Percentiles rank a stretch among this genome's conserved stretches.
phyloP scores from a whole-genome alignment of 1,284 basidiomycete genomes.

The Boletellus deceptivus region DNA sequence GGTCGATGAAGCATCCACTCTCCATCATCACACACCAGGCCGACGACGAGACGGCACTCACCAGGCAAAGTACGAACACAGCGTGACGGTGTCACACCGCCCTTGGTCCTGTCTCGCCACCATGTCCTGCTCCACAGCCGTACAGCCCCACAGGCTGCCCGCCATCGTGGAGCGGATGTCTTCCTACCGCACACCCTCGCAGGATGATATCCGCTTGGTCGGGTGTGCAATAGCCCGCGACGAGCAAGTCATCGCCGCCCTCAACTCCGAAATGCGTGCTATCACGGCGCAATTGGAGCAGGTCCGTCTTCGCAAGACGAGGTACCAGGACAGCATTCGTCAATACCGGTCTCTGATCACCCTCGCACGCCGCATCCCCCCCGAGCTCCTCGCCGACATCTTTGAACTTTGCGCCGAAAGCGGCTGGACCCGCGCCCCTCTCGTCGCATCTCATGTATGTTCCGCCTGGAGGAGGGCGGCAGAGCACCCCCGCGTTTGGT shows the following conservation, averaged over 20 bases:
- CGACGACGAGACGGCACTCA: conserved; percentile 12
- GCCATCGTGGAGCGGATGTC: conserved; percentile 17
- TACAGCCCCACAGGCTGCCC: conserved; percentile 4
- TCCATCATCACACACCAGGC: conserved; percentile 69
- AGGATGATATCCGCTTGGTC: conserved; percentile 33
- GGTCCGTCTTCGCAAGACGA: conserved; percentile 43
- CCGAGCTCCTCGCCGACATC: conserved; percentile 54
- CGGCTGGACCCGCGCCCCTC: conserved; percentile 55
- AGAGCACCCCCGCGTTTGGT: conserved; percentile 54
- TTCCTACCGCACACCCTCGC: conserved; percentile 21
- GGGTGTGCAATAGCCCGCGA: conserved; percentile 38
- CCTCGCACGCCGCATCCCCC: conserved; percentile 53
- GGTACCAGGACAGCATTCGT: conserved; percentile 42
- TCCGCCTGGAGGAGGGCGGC: conserved; percentile 57
- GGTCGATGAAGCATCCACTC: conserved; percentile 84
- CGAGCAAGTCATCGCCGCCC: conserved; percentile 38
- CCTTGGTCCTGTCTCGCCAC: not conserved
- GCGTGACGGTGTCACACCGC: conserved; percentile 25
- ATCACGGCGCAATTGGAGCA: conserved; percentile 41
- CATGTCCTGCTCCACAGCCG: conserved; percentile 6
- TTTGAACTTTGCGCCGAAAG: conserved; percentile 50
- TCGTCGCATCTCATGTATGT: conserved; percentile 59
- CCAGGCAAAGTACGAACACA: conserved; percentile 2
- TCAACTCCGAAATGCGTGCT: conserved; percentile 45
- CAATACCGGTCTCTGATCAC: conserved; percentile 50